Percentiles rank a stretch among this genome's conserved stretches.
Conservation (phyloP, 2,329 filamentous ascomycete genomes). For the Spiromastix sp. region DNA sequence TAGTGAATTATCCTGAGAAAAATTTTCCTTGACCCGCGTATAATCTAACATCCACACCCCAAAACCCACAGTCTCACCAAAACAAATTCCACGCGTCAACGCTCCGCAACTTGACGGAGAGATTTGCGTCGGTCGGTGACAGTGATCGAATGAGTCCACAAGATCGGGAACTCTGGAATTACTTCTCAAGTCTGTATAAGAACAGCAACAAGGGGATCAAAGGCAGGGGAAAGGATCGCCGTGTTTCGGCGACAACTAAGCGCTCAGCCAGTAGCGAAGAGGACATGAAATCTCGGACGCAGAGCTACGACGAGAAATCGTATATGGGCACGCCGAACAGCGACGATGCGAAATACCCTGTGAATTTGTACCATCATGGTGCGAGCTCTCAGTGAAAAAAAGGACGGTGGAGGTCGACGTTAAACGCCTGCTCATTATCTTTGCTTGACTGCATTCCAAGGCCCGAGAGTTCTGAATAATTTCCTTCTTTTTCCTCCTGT, state of each 20-base stretch:
- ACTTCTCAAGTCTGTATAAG: slow-evolving; percentile 84
- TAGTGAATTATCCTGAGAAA: too few species aligned
- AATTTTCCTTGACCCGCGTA: slow-evolving; percentile 3
- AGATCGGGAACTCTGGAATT: slow-evolving; percentile 71
- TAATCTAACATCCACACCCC: slow-evolving; percentile 4
- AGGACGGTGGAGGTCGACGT: not conserved
- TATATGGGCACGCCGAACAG: slow-evolving; percentile 11
- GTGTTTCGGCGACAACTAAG: slow-evolving; percentile 24
- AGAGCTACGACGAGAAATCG: slow-evolving; percentile 5
- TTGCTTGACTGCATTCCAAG: not conserved
- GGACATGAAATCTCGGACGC: slow-evolving; percentile 3
- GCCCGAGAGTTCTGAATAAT: not conserved
- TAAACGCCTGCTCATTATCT: not conserved
- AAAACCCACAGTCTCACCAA: slow-evolving; percentile 59
- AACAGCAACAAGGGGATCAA: slow-evolving; percentile 99
- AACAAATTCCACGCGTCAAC: slow-evolving; percentile 85
- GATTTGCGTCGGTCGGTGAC: slow-evolving; percentile 56
- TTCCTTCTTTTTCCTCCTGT: not conserved
- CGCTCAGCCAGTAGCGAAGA: slow-evolving; percentile 3
- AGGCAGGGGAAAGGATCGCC: slow-evolving; percentile 74
- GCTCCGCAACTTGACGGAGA: slow-evolving; percentile 56
- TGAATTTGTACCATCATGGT: not conserved
- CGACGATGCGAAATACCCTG: slow-evolving; percentile 12
- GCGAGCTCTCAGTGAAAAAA: not conserved
- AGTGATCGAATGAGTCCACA: slow-evolving; percentile 53